These are phyloP conservation scores for Hymenoscyphus scutula DNA, from an alignment of 2,329 filamentous ascomycete genomes.

Conservation along the genomic window DNA sequence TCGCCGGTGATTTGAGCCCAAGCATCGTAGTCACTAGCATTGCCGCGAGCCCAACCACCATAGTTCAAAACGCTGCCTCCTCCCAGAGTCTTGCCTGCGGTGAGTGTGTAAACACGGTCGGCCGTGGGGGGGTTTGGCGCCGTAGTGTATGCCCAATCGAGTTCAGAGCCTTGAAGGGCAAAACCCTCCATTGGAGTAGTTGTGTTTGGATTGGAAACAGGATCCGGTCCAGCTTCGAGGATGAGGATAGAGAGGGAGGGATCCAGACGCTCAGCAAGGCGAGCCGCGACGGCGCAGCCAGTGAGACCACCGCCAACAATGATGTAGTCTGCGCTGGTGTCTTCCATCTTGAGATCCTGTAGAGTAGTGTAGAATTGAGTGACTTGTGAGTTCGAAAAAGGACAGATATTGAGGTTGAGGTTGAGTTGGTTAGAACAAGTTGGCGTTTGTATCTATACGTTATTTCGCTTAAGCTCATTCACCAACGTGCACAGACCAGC, in stretches of 20 bases:
- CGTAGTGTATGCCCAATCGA: slow-evolving; percentile 38
- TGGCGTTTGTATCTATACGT: too few species aligned
- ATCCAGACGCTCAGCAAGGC: background rate
- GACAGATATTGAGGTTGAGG: too few species aligned
- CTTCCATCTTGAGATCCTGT: too few species aligned
- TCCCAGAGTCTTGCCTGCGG: slow-evolving; percentile 38
- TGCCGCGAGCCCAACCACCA: slow-evolving; percentile 45
- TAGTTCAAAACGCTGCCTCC: slow-evolving; percentile 37
- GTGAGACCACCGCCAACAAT: slow-evolving; percentile 8
- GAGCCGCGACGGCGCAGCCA: slow-evolving; percentile 18
- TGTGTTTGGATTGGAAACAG: background rate
- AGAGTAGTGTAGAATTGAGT: too few species aligned
- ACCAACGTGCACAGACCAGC: too few species aligned
- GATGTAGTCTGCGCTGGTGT: slow-evolving; percentile 8
- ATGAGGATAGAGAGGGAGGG: background rate
- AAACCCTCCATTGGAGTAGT: background rate
- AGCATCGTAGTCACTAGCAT: slow-evolving; percentile 44
- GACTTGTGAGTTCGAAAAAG: too few species aligned
- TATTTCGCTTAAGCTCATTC: too few species aligned
- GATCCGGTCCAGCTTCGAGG: slow-evolving; percentile 11
- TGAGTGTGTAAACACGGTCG: slow-evolving; percentile 30
- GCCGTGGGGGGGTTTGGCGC: slow-evolving; percentile 29
- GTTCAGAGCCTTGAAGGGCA: slow-evolving; percentile 14
- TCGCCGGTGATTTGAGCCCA: slow-evolving; percentile 44
- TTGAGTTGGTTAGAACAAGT: too few species aligned